Evolutionary conservation across 805 yeast genomes (phyloP), one percentile per base, ranked within the genome.

Genomic region (Huiozyma sinensis): DNA sequence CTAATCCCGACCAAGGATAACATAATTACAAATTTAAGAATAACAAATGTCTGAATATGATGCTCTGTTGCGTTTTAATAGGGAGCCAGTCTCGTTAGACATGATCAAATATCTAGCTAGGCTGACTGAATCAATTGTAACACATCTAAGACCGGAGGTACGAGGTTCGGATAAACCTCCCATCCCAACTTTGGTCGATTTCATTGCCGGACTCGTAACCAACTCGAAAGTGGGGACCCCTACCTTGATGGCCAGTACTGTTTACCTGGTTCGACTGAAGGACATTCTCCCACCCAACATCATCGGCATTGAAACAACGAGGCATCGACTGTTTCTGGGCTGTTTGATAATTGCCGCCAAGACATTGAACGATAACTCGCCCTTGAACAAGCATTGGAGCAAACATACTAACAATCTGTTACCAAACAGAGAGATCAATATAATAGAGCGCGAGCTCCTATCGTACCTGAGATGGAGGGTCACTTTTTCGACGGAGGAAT

Each of bases 321-420:
- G 94, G 58, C 97, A 90, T 68, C 74, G 97, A 47, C 83, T 90
- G 45, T 92, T 90, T 53, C 68, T 90, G 43, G 95, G 96, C 0
- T 77, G 95, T 39, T 71, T 90, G 46, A 86, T 92, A 39, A 67
- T 92, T 40, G 85, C 95, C n/a, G 97, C 97, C 12, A 92, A 92
- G 68, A 80, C 80, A 50, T 74, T 89, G 50, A 92, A 92, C 65
- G 98, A 92, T 68, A 84, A 95, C 4, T 81, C 94, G 17, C 98
- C 98, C 38, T 73, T 90, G 61, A 92, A 92, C 67, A 89, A 83
- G 66, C 97, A 92, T 68, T 92, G 98, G 98, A 81, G 95, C 6
- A 74, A 77, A 47, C 90, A 90, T 69, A 89, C 97, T 3, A 81
- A 82, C 60, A 97, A 97, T 0, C 71, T 92, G 37, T 73, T 92